Evolutionary conservation across 495 filamentous ascomycete genomes (phyloP), one percentile per base, ranked within the genome.

Genomic region (Stereocaulon alpinum): DNA sequence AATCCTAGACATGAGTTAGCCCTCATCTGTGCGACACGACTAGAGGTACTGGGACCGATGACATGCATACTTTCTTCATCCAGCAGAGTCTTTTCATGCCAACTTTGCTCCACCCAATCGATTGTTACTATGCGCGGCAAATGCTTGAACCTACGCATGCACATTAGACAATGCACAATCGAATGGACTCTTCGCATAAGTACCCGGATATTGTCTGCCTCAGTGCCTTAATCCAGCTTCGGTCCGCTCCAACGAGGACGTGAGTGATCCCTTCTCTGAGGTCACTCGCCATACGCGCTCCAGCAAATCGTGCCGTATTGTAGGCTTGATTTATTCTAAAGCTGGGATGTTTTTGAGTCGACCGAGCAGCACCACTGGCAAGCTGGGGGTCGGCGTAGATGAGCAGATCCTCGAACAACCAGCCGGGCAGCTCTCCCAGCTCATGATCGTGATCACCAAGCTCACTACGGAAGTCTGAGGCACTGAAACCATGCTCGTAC

Each of bases 21-120:
- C 24, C 24, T 24, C 24, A 24, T 24, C 24, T 24, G 24, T 24
- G 24, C 3, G 24, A 24, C 24, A 3, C 3, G 24, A 24, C 24
- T 24, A 24, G 24, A 24, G 24, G 24, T 24, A 24, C 24, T 24
- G 24, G 24, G 24, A 24, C 24, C 24, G 24, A 24, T 24, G 24
- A 24, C 24, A 24, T 24, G 34, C 56, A 17, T 50, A 71, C 70
- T 72, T 63, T 91, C 88, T 79, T 96, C 93, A 68, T 96, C 90
- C 55, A 97, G 65, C 47, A 87, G 62, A 9, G 92, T 95, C 58
- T 77, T 77, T 70, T 89, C 85, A 59, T 72, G 72, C 88, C 91
- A 94, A 65, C 87, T 86, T 59, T 89, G 81, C 52, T 82, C 77
- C 1, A 96, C 73, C 93, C 93, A 98, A 20, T 76, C 73, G 27